phyloP scores from a whole-genome alignment of 208 protist genomes.

The Trypanosoma scelopori region DNA sequence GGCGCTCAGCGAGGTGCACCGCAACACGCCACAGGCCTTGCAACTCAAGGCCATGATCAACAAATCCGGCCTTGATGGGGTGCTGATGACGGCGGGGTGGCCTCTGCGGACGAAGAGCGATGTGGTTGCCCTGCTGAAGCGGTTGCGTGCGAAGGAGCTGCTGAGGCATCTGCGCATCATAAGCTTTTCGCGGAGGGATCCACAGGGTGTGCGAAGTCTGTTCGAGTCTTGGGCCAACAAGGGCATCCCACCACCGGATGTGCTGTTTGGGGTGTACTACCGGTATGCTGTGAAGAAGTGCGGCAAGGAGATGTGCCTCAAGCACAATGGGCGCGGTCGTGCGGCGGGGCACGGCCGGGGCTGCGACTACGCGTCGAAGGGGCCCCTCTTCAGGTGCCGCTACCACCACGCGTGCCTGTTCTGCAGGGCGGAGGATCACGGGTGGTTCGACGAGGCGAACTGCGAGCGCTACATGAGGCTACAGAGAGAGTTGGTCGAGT shows the following conservation, averaged over 20 bases:
- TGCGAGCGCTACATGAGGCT: slow-evolving; percentile 65
- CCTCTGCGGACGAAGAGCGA: slow-evolving; percentile 43
- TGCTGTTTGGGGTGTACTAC: slow-evolving; percentile 77
- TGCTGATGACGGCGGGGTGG: slow-evolving; percentile 35
- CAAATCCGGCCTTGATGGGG: slow-evolving; percentile 21
- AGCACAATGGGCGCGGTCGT: slow-evolving; percentile 68
- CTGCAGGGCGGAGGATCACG: slow-evolving; percentile 62
- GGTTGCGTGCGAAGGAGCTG: slow-evolving; percentile 42
- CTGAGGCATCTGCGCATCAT: slow-evolving; percentile 65
- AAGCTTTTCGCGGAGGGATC: slow-evolving; percentile 52
- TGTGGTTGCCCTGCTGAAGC: slow-evolving; percentile 43
- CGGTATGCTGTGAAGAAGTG: slow-evolving; percentile 70
- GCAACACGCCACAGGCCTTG: slow-evolving; percentile 53
- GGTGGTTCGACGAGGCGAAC: slow-evolving; percentile 75
- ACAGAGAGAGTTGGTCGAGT: slow-evolving; percentile 49
- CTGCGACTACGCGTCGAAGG: slow-evolving; percentile 67
- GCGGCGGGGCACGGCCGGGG: slow-evolving; percentile 56
- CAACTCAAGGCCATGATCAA: slow-evolving; percentile 37
- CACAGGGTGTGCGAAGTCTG: slow-evolving; percentile 47
- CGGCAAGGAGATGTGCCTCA: slow-evolving; percentile 64
- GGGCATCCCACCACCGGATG: slow-evolving; percentile 61
- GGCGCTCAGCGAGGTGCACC: slow-evolving; percentile 19
- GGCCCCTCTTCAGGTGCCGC: slow-evolving; percentile 61
- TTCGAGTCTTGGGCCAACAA: slow-evolving; percentile 65
- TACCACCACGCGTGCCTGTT: slow-evolving; percentile 82